Evolutionary conservation across 2,329 filamentous ascomycete genomes (phyloP).

Genomic region (Trichoderma asperellum): DNA sequence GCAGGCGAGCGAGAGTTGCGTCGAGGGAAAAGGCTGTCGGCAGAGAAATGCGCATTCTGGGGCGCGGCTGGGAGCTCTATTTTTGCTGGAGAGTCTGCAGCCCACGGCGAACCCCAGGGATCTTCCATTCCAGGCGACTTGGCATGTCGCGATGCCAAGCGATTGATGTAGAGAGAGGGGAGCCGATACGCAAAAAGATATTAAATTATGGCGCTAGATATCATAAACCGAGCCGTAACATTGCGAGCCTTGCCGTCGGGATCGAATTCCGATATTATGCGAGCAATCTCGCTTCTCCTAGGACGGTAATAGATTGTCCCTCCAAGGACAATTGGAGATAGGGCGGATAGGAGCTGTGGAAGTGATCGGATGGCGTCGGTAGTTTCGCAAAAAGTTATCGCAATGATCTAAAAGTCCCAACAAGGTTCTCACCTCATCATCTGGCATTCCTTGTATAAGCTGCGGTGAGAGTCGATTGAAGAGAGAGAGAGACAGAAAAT

Average conservation of each 20-base stretch:
- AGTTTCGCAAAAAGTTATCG: not conserved
- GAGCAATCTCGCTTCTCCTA: conserved; percentile 13
- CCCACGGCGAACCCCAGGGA: conserved; percentile 67
- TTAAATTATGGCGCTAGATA: not conserved
- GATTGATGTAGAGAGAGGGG: not conserved
- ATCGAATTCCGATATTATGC: not conserved
- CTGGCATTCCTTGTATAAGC: not conserved
- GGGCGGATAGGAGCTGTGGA: not conserved
- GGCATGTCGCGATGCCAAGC: conserved; percentile 39
- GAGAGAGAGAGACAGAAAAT: not conserved
- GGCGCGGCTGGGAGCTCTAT: conserved; percentile 42
- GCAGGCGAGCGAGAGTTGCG: conserved; percentile 31
- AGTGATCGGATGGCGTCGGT: not conserved
- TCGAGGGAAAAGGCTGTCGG: conserved; percentile 35
- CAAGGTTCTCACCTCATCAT: conserved; percentile 14
- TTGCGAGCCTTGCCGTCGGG: conserved; percentile 4
- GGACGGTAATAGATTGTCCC: not conserved
- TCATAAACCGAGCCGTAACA: conserved; percentile 8
- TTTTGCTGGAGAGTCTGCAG: conserved; percentile 46
- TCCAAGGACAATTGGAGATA: not conserved
- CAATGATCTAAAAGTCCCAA: not conserved
- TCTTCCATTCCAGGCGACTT: conserved; percentile 58
- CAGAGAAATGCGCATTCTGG: conserved; percentile 39
- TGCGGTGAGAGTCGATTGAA: not conserved
- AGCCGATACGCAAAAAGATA: not conserved